A percentile compares a stretch with the other conserved stretches of the same genome.
Evolutionary conservation across 2,329 filamentous ascomycete species (phyloP).

Genomic region (Penicillium sumatraense): DNA sequence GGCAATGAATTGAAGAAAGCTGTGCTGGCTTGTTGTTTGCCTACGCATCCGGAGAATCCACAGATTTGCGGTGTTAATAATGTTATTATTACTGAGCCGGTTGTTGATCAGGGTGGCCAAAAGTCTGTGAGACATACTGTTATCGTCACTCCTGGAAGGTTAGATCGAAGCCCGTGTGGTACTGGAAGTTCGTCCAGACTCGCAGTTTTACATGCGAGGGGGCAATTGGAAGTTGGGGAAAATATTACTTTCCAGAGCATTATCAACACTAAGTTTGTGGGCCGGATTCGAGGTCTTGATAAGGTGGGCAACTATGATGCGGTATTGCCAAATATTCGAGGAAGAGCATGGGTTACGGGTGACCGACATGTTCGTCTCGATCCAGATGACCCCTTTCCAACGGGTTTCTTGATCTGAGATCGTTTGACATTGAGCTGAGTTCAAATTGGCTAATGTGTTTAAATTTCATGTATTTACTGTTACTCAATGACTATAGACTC

Average conservation of each 20-base stretch:
- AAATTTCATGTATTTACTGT: not conserved
- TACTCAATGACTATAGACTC: not conserved
- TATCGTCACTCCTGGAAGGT: slow-evolving; percentile 49
- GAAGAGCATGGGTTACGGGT: slow-evolving; percentile 51
- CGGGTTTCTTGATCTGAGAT: slow-evolving; percentile 35
- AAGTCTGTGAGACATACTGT: slow-evolving; percentile 46
- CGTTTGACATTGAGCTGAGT: not conserved
- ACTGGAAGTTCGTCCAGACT: slow-evolving; percentile 51
- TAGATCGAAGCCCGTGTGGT: slow-evolving; percentile 53
- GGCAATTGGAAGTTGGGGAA: slow-evolving; percentile 41
- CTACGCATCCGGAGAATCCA: slow-evolving; percentile 50
- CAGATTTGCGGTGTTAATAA: slow-evolving; percentile 30
- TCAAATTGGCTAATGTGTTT: not conserved
- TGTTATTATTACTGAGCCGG: slow-evolving; percentile 21
- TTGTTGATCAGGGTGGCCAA: not conserved
- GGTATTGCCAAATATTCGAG: slow-evolving; percentile 47
- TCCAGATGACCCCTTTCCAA: slow-evolving; percentile 49
- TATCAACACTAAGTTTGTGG: slow-evolving; percentile 48
- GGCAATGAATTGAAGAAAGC: slow-evolving; percentile 50
- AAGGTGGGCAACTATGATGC: slow-evolving; percentile 46
- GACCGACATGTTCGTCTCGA: slow-evolving; percentile 49
- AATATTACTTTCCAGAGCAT: slow-evolving; percentile 45
- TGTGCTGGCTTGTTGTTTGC: slow-evolving; percentile 37
- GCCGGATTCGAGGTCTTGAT: slow-evolving; percentile 41
- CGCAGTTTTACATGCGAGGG: slow-evolving; percentile 49